A percentile compares a stretch with the other conserved stretches of the same genome.
Conservation (phyloP, 2,329 filamentous ascomycete genomes). For the Orbilia oligospora region DNA sequence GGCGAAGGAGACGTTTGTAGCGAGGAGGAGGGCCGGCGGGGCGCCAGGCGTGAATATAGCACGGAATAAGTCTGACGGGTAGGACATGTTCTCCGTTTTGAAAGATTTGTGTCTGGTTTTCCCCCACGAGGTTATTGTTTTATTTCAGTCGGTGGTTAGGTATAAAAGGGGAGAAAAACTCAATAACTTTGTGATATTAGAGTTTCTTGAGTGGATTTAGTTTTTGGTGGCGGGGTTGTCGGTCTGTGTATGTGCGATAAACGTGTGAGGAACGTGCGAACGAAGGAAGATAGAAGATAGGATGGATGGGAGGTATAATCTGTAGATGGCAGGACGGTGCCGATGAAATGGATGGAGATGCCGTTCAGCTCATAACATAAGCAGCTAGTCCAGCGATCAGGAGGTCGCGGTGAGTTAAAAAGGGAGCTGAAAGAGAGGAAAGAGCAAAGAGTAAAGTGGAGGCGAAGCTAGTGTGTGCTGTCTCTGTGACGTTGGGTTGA, state of each 20-base stretch:
- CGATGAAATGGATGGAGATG: conserved; percentile 17
- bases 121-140: not conserved
- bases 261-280: not conserved
- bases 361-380: not conserved
- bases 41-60: conserved; percentile 94
- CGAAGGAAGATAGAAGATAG: not conserved
- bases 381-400: conserved; percentile 4
- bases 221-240: conserved; percentile 9
- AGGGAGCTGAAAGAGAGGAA: conserved; percentile 15
- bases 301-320: not conserved
- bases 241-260: not conserved
- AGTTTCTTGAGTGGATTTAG: conserved; percentile 18
- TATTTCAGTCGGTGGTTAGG: not conserved
- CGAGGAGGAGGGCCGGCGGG: conserved; percentile 87
- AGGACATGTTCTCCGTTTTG: conserved; percentile 42
- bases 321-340: conserved; percentile 11
- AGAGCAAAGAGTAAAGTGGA: conserved; percentile 25
- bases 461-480: conserved; percentile 38
- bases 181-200: not conserved
- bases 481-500: conserved; percentile 27
- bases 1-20: conserved; percentile 91
- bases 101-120: not conserved
- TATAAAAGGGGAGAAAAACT: not conserved
- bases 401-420: conserved; percentile 1
- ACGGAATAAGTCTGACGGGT: conserved; percentile 83